These are phyloP conservation scores for Sphagnum contortum DNA, from an alignment of 225 moss, liverwort and hornwort species.

Conservation along the genomic window DNA sequence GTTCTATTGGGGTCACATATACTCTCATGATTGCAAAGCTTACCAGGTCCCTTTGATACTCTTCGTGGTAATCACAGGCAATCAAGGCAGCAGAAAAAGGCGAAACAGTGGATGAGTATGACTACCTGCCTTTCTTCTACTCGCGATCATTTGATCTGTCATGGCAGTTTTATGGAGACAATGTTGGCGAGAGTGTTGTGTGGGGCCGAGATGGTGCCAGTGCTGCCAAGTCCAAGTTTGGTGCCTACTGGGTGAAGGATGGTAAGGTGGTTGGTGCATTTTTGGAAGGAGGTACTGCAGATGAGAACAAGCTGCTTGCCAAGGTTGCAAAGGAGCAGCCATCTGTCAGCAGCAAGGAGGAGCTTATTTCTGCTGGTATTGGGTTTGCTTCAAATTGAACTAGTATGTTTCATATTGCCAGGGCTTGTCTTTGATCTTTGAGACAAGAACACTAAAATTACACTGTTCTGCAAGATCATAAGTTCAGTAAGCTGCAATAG, in stretches of 20 bases:
- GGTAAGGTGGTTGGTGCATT: slow-evolving; percentile 57
- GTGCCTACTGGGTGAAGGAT: slow-evolving; percentile 86
- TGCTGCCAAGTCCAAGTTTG: slow-evolving; percentile 57
- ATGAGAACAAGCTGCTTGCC: slow-evolving; percentile 49
- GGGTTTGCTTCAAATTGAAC: slow-evolving; percentile 24
- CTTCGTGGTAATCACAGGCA: slow-evolving; percentile 2
- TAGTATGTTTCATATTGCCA: too few relatives aligned
- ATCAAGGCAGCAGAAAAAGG: slow-evolving; percentile 55
- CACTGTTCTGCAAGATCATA: too few relatives aligned
- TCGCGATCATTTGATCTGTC: slow-evolving; percentile 78
- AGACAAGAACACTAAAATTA: too few relatives aligned
- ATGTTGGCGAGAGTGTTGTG: slow-evolving; percentile 50
- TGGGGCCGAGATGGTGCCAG: slow-evolving; percentile 40
- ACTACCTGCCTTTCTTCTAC: slow-evolving; percentile 90
- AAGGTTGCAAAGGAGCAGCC: slow-evolving; percentile 51
- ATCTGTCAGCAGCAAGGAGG: slow-evolving; percentile 19
- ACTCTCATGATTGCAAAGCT: neutral
- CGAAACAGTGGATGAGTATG: slow-evolving; percentile 50
- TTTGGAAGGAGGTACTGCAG: slow-evolving; percentile 40
- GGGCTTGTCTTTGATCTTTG: too few relatives aligned
- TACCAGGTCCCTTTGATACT: neutral
- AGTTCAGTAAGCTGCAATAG: too few relatives aligned
- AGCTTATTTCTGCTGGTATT: slow-evolving; percentile 23
- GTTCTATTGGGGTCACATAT: too few relatives aligned
- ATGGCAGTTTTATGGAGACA: slow-evolving; percentile 93